Evolutionary conservation across 1,284 basidiomycete genomes (phyloP).

Genomic region (Apiotrichum laibachii): DNA sequence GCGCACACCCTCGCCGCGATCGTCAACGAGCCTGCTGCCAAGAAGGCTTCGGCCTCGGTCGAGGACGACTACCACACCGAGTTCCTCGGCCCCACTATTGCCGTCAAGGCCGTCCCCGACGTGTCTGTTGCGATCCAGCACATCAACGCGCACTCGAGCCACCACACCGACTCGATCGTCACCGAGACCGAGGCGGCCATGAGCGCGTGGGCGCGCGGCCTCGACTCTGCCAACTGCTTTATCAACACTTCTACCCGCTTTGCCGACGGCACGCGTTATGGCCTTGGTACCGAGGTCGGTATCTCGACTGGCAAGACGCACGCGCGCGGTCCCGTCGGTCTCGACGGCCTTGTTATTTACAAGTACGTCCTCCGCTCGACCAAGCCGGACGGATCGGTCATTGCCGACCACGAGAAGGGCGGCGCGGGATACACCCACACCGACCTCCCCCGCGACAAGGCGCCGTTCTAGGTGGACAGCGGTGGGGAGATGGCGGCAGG

Average conservation of each 20-base stretch:
- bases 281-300: constrained; percentile 96
- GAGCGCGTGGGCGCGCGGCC: constrained; percentile 74
- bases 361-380: constrained; percentile 85
- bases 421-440: constrained; percentile 69
- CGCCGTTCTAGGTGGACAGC: constrained; percentile 33
- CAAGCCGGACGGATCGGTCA: constrained; percentile 69
- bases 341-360: constrained; percentile 92
- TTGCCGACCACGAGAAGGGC: constrained; percentile 57
- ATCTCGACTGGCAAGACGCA: constrained; percentile 96
- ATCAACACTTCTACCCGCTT: constrained; percentile 95
- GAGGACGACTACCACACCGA: constrained; percentile 77
- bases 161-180: constrained; percentile 92
- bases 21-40: constrained; percentile 46
- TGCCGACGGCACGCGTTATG: constrained; percentile 94
- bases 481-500: neutral
- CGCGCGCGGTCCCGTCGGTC: constrained; percentile 91
- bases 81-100: constrained; percentile 78
- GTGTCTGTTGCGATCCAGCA: constrained; percentile 73
- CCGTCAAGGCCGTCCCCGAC: constrained; percentile 71
- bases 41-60: constrained; percentile 58
- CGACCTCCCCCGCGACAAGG: constrained; percentile 36
- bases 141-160: constrained; percentile 90
- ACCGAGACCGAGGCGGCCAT: constrained; percentile 71
- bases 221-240: constrained; percentile 90
- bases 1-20: constrained; percentile 59